Base-by-base conservation (phyloP, 768 basidiomycete genomes). In the Boletus bicolor region DNA sequence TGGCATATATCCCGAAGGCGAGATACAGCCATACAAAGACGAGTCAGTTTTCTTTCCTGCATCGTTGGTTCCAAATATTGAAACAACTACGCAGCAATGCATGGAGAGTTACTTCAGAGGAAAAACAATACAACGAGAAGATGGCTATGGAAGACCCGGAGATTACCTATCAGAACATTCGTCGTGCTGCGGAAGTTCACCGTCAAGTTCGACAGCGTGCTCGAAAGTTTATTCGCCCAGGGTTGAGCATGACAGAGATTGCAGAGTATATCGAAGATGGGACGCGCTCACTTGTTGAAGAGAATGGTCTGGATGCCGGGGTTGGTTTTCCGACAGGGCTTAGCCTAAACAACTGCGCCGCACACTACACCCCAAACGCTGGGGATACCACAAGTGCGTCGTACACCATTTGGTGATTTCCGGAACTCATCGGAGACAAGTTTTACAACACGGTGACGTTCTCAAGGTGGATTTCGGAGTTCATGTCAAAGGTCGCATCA, bases 381-480 rank as follows among this genome's bases (percentile, higher is more conserved):
- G 92, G 93, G 36, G 94, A 96, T 72, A 93, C 83, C 3, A 82
- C 70, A 53, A 81, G 93, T 94, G 63, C 57, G 84, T 75, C 43
- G 41, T 37, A 49, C 35, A 38, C 36, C 44, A 24, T 41, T 53
- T 42, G 36, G 28, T 56, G 30, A n/a, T 28, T 41, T 42, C 42
- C 14, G 4, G 19, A 11, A 36, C 63, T 62, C 42, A 66, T 45
- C n/a, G 35, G 38, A 52, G 42, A 42, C 30, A 68, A 95, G 95
- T 94, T 26, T 75, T 98, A 35, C 79, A 88, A 68, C 74, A 82
- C 53, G 84, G 86, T 37, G 96, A 98, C 67, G 89, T 98, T 17
- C 77, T 99, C 59, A 98, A 99, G 75, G 93, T 99, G 46, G 97
- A 99, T 68, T 83, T 99, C 64, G 97, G 97, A 49, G 94, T 98